Conservation (phyloP, 495 filamentous ascomycete species). For the Aspergillus ellipticus region DNA sequence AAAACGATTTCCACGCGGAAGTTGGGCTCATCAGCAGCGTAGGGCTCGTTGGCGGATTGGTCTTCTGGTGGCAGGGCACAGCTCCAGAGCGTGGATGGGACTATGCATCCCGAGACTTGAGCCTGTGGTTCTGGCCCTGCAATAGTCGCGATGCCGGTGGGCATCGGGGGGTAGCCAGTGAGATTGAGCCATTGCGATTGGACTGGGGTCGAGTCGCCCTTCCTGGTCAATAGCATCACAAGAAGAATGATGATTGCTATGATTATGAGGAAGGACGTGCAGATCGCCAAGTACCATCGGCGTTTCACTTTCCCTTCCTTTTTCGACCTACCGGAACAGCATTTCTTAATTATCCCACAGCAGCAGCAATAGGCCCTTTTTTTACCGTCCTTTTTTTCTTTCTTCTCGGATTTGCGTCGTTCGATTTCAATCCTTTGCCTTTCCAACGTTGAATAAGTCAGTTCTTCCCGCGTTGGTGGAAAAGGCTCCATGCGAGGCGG, state of each 20-base stretch:
- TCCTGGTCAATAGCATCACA: slow-evolving; percentile 56
- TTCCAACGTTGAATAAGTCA: slow-evolving; percentile 26
- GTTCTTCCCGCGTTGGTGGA: slow-evolving; percentile 19
- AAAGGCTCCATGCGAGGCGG: slow-evolving; percentile 25
- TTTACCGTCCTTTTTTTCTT: slow-evolving; percentile 54
- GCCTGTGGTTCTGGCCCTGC: slow-evolving; percentile 57
- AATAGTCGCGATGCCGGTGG: slow-evolving; percentile 75
- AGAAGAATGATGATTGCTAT: slow-evolving; percentile 59
- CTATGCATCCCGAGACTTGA: slow-evolving; percentile 61
- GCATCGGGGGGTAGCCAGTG: slow-evolving; percentile 81
- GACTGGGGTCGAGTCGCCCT: slow-evolving; percentile 35
- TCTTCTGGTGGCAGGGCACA: slow-evolving; percentile 76
- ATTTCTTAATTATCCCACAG: slow-evolving; percentile 56
- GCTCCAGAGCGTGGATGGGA: slow-evolving; percentile 71
- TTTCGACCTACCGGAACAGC: slow-evolving; percentile 59
- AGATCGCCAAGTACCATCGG: slow-evolving; percentile 55
- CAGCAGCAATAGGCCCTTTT: slow-evolving; percentile 55
- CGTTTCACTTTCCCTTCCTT: slow-evolving; percentile 62
- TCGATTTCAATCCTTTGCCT: slow-evolving; percentile 48
- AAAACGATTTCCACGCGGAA: slow-evolving; percentile 78
- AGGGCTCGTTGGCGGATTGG: slow-evolving; percentile 56
- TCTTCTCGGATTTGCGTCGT: slow-evolving; percentile 57
- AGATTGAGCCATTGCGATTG: slow-evolving; percentile 73
- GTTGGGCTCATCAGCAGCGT: slow-evolving; percentile 62
- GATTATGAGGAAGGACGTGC: slow-evolving; percentile 50